Base-by-base conservation (phyloP, 1,284 basidiomycete genomes). In the Tylopilus orsonianus region DNA sequence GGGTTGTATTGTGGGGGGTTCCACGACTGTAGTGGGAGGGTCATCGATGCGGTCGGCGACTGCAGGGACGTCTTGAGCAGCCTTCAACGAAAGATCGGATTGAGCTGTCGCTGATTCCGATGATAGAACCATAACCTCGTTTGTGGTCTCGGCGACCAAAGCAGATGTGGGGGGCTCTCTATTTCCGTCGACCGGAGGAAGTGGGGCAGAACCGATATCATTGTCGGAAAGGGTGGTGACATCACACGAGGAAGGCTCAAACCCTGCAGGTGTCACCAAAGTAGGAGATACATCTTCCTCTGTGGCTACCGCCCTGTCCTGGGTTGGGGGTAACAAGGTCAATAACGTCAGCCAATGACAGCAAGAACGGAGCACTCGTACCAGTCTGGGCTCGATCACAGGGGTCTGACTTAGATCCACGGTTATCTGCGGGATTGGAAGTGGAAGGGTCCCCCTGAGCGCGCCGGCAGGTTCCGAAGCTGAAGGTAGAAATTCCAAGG, bases 221-320 rank as follows among this genome's bases (percentile, higher is more conserved):
- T 71, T 70, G 42, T 74, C 68, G 24, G 71, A 71, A 2, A 72
- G 58, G 32, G 71, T 67, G 45, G 65, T 27, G 18, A 73, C 41
- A n/a, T 50, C 47, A 33, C 32, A 40, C 9, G 56, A 51, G 27
- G 46, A 16, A 5, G 50, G 39, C 14, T 26, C 40, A 26, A 26
- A 22, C 36, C 34, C 46, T 8, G 32, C 24, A 18, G 19, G 27
- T 27, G 33, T 35, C 23, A 43, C 44, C 9, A 42, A 53, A 44
- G 52, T 9, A 10, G 54, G 48, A 12, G 44, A 41, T 20, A 44
- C n/a, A 10, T 41, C 35, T n/a, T 57, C 62, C 27, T 61, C 59
- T 5, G 61, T 60, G 8, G 62, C 58, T 16, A 32, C 37, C 35
- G 64, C 52, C 12, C 57, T 66, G 32, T 66, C 46, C 60, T 61